Conservation (phyloP, 805 yeast genomes). For the Suhomyces xylopsoci region DNA sequence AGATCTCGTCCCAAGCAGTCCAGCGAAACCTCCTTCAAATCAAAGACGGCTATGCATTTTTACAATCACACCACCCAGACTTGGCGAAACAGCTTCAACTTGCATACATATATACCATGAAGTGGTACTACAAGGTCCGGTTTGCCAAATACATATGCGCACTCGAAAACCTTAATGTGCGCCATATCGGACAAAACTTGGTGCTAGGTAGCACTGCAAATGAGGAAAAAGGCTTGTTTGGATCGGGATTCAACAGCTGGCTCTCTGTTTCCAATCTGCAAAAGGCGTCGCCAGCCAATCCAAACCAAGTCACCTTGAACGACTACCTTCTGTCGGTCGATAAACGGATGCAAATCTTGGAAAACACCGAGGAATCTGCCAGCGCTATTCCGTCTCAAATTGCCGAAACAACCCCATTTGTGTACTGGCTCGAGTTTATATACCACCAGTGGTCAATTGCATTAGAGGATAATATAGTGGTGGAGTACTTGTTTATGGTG, state of each 20-base stretch:
- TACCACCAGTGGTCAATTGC: conserved; percentile 73
- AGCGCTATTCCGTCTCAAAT: conserved; percentile 78
- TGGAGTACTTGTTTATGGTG: conserved; percentile 68
- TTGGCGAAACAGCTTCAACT: conserved; percentile 69
- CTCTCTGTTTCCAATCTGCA: conserved; percentile 6
- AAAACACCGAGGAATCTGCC: conserved; percentile 43
- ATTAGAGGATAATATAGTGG: conserved; percentile 69
- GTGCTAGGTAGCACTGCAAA: conserved; percentile 49
- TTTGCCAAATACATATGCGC: conserved; percentile 76
- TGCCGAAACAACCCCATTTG: conserved; percentile 70
- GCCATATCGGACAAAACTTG: conserved; percentile 52
- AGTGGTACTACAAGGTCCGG: conserved; percentile 84
- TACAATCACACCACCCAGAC: conserved; percentile 51
- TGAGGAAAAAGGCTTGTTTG: conserved; percentile 20
- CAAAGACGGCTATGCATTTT: conserved; percentile 59
- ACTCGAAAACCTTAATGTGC: conserved; percentile 58
- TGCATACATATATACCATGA: conserved; percentile 86
- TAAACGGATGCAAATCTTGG: conserved; percentile 56
- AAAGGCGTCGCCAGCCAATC: conserved; percentile 1
- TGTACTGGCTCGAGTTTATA: conserved; percentile 69
- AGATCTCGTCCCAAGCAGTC: conserved; percentile 67
- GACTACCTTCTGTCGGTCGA: conserved; percentile 56
- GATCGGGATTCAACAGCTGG: conserved; percentile 28
- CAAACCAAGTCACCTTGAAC: conserved; percentile 25
- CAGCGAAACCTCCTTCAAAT: conserved; percentile 65